Conservation (phyloP, 2,329 filamentous ascomycete species). For the Colletotrichum echinochloae region DNA sequence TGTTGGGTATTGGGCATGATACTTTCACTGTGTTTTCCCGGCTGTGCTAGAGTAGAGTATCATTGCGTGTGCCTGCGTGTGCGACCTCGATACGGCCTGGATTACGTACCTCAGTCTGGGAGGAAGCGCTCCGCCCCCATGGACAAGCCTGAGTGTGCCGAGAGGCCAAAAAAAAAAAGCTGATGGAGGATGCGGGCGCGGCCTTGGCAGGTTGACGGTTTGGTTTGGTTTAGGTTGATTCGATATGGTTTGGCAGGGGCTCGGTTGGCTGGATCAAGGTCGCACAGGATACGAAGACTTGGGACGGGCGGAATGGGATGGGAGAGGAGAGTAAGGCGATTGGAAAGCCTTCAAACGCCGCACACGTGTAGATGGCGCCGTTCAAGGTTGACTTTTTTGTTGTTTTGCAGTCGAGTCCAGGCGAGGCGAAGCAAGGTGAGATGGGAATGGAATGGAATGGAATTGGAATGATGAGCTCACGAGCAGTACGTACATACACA, state of each 20-base stretch:
- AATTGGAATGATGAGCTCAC: not conserved
- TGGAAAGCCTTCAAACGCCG: not conserved
- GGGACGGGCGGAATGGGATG: not conserved
- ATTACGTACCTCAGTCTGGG: too few relatives aligned
- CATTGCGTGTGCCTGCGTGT: too few relatives aligned
- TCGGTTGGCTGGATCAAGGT: not conserved
- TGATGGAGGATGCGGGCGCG: not conserved
- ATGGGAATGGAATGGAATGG: not conserved
- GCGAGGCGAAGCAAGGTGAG: not conserved
- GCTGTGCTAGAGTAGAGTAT: too few relatives aligned
- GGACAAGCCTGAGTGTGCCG: not conserved
- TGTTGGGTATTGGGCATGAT: too few relatives aligned
- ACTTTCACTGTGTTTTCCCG: too few relatives aligned
- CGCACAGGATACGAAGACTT: not conserved
- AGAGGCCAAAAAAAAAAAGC: not conserved
- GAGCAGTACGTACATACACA: not conserved
- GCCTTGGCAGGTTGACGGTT: not conserved
- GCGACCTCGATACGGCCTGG: too few relatives aligned
- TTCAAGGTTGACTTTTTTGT: not conserved
- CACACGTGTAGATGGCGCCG: not conserved
- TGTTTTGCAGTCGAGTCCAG: not conserved
- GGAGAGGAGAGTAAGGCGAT: too few relatives aligned
- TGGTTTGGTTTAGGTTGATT: not conserved
- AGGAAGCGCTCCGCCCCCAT: not conserved
- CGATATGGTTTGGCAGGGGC: not conserved